A percentile compares a stretch with the other conserved stretches of the same genome.
These are phyloP conservation scores for Haplosporangium gracile DNA, from an alignment of 192 early-diverging fungal species.

Conservation along the genomic window DNA sequence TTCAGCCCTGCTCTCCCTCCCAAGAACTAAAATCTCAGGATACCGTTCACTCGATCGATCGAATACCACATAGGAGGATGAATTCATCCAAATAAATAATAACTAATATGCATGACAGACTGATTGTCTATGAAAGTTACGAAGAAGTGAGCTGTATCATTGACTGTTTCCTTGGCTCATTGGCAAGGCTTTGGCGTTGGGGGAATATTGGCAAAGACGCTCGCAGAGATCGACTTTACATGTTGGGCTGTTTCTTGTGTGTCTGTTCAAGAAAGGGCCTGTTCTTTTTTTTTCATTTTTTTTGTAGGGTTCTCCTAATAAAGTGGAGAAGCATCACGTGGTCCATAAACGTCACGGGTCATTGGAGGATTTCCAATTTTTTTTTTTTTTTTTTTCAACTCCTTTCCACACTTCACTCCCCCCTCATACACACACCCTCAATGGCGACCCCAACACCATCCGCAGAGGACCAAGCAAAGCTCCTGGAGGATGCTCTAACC, in stretches of 20 bases:
- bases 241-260: background rate
- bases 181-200: background rate
- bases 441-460: slow-evolving; percentile 59
- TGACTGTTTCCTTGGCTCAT: background rate
- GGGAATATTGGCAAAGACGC: background rate
- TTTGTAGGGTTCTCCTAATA: no score
- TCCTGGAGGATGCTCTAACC: slow-evolving; percentile 92
- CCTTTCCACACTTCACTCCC: slow-evolving; percentile 3
- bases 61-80: background rate
- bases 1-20: slow-evolving; percentile 5
- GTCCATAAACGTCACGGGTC: background rate
- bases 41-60: background rate
- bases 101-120: background rate
- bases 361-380: no score
- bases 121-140: background rate
- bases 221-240: background rate
- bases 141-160: background rate
- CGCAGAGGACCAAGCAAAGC: slow-evolving; percentile 89
- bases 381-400: background rate
- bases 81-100: background rate
- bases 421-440: background rate
- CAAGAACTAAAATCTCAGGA: background rate
- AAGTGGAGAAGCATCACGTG: no score
- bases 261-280: no score
- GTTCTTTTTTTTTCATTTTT: no score